phyloP scores from a whole-genome alignment of 345 rosid genomes.

The Hirschfeldia incana region DNA sequence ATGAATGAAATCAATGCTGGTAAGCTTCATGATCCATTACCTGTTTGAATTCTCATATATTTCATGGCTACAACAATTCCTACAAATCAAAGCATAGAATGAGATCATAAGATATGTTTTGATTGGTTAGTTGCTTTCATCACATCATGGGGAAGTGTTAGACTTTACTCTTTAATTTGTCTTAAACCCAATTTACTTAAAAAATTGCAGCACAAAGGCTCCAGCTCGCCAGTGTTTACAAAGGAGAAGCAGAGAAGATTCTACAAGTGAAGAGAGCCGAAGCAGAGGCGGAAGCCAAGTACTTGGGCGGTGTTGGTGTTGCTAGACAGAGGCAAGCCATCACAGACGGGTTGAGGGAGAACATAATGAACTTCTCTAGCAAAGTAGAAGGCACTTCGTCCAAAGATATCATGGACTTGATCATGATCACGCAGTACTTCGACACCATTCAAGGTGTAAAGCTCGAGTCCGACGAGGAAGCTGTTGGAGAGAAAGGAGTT shows the following conservation, averaged over 20 bases:
- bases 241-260: conserved; percentile 97
- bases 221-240: conserved; percentile 97
- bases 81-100: not conserved
- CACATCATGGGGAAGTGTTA: not conserved
- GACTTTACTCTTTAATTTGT: not conserved
- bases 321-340: conserved; percentile 99
- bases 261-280: conserved; percentile 87
- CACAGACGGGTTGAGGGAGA: conserved; percentile 91
- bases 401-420: conserved; percentile 96
- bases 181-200: conserved; percentile 1
- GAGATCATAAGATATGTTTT: not conserved
- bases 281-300: conserved; percentile 95
- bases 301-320: conserved; percentile 93
- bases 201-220: conserved; percentile 83
- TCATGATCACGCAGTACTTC: conserved; percentile 95
- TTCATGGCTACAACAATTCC: not conserved
- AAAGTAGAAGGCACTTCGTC: conserved; percentile 89
- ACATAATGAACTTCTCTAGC: conserved; percentile 89
- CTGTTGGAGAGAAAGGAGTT: conserved; percentile 55
- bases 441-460: conserved; percentile 53
- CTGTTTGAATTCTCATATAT: not conserved
- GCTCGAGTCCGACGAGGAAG: conserved; percentile 37
- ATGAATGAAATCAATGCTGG: conserved; percentile 99
- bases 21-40: conserved; percentile 12
- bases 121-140: not conserved